phyloP scores from a whole-genome alignment of 2,329 filamentous ascomycete species.

The Hymenoscyphus repandus region DNA sequence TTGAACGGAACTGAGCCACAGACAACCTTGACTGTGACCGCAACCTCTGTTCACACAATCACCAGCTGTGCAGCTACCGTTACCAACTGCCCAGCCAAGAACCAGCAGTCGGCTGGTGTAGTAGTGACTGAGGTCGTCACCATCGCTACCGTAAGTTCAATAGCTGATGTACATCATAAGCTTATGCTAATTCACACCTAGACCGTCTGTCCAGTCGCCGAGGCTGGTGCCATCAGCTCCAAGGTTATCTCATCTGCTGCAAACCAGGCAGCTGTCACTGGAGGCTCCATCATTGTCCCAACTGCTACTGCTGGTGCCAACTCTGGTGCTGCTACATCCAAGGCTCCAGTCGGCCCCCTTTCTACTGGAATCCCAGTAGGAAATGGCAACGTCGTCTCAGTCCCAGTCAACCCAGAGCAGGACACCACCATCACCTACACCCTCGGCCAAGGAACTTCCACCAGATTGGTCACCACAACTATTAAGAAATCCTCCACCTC shows the following conservation, averaged over 20 bases:
- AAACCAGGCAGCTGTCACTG: constrained; percentile 8
- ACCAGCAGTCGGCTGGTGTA: constrained; percentile 16
- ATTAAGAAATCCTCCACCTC: constrained; percentile 35
- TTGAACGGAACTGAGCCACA: constrained; percentile 20
- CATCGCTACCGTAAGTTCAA: constrained; percentile 35
- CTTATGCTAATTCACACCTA: constrained; percentile 9
- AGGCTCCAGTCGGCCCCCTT: constrained; percentile 7
- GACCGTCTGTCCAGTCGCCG: constrained; percentile 45
- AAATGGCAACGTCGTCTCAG: constrained; percentile 1
- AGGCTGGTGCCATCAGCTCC: constrained; percentile 36
- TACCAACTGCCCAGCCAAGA: constrained; percentile 37
- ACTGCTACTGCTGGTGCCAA: constrained; percentile 4
- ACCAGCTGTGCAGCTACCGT: constrained; percentile 36
- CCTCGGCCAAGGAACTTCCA: constrained; percentile 35
- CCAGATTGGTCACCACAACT: constrained; percentile 41
- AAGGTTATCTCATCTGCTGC: constrained; percentile 33
- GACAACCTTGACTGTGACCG: constrained; percentile 38
- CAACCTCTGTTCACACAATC: constrained; percentile 34
- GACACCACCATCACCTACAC: constrained; percentile 36
- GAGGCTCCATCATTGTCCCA: constrained; percentile 7
- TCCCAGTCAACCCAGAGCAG: not conserved
- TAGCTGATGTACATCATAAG: not conserved
- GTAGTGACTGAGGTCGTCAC: constrained; percentile 37
- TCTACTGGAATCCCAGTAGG: constrained; percentile 4
- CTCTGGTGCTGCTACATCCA: constrained; percentile 1